Conservation (phyloP, 768 basidiomycete genomes). For the Grammothele lineata region DNA sequence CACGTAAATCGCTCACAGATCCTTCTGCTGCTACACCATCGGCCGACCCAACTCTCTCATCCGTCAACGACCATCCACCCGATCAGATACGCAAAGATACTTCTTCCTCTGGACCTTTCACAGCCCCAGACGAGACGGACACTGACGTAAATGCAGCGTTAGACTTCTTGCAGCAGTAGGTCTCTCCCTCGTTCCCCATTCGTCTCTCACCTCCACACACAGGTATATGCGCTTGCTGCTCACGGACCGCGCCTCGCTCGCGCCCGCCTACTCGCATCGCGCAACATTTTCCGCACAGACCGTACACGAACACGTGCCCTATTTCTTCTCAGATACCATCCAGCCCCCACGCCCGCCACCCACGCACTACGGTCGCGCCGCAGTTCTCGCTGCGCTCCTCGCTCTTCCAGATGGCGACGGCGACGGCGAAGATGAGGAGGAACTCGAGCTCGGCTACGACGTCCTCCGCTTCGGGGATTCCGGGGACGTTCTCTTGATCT, state of each 20-base stretch:
- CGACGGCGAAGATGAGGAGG: neutral
- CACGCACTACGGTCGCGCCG: conserved; percentile 10
- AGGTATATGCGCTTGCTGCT: conserved; percentile 20
- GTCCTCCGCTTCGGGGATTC: conserved; percentile 6
- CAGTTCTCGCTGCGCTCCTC: conserved; percentile 18
- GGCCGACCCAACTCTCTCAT: no score
- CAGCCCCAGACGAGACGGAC: no score
- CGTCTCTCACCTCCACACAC: neutral
- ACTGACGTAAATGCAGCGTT: conserved; percentile 2
- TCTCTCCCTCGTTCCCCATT: neutral
- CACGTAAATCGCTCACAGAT: no score
- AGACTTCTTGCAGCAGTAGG: conserved; percentile 10
- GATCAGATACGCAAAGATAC: no score
- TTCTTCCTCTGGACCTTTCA: no score
- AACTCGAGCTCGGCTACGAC: conserved; percentile 13
- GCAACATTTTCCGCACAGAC: conserved; percentile 22
- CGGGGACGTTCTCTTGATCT: conserved; percentile 16
- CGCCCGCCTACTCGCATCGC: conserved; percentile 18
- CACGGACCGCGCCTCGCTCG: conserved; percentile 18
- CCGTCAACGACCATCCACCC: no score
- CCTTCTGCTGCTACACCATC: no score
- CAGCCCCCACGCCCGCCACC: neutral
- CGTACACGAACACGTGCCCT: neutral
- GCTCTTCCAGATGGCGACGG: conserved; percentile 11
- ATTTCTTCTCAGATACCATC: neutral